Percentiles rank a stretch among this genome's conserved stretches.
Conservation (phyloP, 2,329 filamentous ascomycete species). For the Aspergillus sp. region DNA sequence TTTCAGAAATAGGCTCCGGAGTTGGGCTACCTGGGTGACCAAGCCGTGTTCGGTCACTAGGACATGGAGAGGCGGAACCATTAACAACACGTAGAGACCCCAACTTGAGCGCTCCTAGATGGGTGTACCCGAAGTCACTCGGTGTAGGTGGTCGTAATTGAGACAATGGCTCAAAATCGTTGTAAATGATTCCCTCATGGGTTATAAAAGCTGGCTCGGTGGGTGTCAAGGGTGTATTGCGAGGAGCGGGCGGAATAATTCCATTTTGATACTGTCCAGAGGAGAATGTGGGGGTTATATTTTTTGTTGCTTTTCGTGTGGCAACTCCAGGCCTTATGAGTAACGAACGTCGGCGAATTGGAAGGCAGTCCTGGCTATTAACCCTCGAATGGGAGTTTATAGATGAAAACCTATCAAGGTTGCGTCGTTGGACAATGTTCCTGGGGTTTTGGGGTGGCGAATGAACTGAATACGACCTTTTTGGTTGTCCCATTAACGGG, state of each 20-base stretch:
- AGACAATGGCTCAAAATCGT: slow-evolving; percentile 12
- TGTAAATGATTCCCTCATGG: slow-evolving; percentile 12
- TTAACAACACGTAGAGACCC: slow-evolving; percentile 44
- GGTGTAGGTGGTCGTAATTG: slow-evolving; percentile 27
- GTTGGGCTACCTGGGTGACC: slow-evolving; percentile 13
- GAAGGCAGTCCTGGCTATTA: slow-evolving; percentile 33
- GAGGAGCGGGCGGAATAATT: slow-evolving; percentile 12
- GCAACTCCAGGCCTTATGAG: slow-evolving; percentile 36
- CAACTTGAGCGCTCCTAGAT: slow-evolving; percentile 40
- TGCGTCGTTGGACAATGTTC: slow-evolving; percentile 25
- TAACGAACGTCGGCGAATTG: slow-evolving; percentile 40
- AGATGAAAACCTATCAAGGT: slow-evolving; percentile 28
- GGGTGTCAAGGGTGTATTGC: background rate
- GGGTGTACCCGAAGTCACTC: slow-evolving; percentile 36
- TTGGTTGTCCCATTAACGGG: slow-evolving; percentile 21
- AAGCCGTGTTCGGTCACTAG: slow-evolving; percentile 34
- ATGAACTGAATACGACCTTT: slow-evolving; percentile 31
- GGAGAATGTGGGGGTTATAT: slow-evolving; percentile 20
- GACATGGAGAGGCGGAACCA: slow-evolving; percentile 37
- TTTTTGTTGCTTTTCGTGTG: slow-evolving; percentile 34
- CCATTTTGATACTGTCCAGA: slow-evolving; percentile 27
- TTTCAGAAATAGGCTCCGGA: slow-evolving; percentile 11
- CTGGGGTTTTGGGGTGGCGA: slow-evolving; percentile 25
- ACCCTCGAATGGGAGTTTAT: slow-evolving; percentile 36
- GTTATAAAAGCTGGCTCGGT: slow-evolving; percentile 22